A percentile compares a stretch with the other conserved stretches of the same genome.
These are phyloP conservation scores for Pseudogymnoascus sp. DNA, from an alignment of 2,329 filamentous ascomycete genomes.

Conservation along the genomic window DNA sequence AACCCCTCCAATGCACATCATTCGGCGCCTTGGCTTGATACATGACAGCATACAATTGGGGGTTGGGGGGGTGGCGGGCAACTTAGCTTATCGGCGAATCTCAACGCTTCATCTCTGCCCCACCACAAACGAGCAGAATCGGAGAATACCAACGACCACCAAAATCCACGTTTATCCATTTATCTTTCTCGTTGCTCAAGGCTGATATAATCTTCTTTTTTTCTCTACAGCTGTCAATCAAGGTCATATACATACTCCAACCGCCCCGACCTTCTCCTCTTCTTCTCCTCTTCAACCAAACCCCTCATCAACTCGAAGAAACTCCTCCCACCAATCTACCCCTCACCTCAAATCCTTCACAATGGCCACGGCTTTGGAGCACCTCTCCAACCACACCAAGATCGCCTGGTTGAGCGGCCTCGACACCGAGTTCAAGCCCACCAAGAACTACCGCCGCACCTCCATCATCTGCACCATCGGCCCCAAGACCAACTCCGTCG, in stretches of 20 bases:
- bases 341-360: constrained; percentile 11
- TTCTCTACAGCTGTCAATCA: neutral
- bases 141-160: neutral
- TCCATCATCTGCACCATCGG: constrained; percentile 99
- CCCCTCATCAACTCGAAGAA: neutral
- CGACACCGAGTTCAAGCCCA: constrained; percentile 80
- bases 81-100: neutral
- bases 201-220: neutral
- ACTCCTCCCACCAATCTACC: neutral
- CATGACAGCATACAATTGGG: neutral
- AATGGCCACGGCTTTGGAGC: constrained; percentile 65
- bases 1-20: neutral
- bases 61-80: neutral
- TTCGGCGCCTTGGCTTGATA: neutral
- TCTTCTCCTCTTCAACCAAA: neutral
- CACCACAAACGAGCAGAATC: neutral
- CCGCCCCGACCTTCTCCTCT: neutral
- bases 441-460: constrained; percentile 87
- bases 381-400: constrained; percentile 68
- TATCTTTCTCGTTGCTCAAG: neutral
- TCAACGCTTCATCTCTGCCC: neutral
- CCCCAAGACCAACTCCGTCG: constrained; percentile 96
- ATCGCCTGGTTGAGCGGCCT: constrained; percentile 62
- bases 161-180: neutral
- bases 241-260: neutral